phyloP scores from a whole-genome alignment of 1,284 basidiomycete genomes.

The Leccinum angustisporum region DNA sequence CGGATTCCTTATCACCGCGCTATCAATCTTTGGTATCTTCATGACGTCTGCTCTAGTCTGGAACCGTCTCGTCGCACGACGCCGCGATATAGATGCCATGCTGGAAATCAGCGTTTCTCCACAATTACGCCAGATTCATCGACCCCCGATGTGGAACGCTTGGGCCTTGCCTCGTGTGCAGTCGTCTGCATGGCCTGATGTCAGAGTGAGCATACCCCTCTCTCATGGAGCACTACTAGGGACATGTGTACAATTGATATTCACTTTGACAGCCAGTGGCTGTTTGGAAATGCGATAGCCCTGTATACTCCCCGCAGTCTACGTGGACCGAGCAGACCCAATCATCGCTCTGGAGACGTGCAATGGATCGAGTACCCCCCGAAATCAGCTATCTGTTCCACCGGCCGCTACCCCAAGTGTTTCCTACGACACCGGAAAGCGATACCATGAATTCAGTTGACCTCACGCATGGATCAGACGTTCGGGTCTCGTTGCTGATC shows the following conservation, averaged over 20 bases:
- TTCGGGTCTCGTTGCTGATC: slow-evolving; percentile 31
- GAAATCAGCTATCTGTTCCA: slow-evolving; percentile 33
- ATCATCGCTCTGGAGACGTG: slow-evolving; percentile 23
- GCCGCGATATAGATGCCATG: slow-evolving; percentile 27
- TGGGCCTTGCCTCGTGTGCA: slow-evolving; percentile 11
- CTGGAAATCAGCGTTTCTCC: slow-evolving; percentile 4
- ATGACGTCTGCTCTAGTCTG: slow-evolving; percentile 32
- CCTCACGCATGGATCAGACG: slow-evolving; percentile 20
- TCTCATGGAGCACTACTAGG: background rate
- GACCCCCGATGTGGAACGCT: slow-evolving; percentile 27
- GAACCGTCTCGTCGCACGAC: slow-evolving; percentile 33
- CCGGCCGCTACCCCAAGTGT: slow-evolving; percentile 13
- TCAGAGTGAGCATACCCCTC: slow-evolving; percentile 20
- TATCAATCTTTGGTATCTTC: slow-evolving; percentile 33
- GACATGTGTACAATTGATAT: background rate
- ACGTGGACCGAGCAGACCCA: slow-evolving; percentile 3
- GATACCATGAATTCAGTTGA: slow-evolving; percentile 3
- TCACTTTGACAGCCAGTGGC: slow-evolving; percentile 29
- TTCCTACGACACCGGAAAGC: background rate
- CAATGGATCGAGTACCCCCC: slow-evolving; percentile 20
- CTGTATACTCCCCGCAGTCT: background rate
- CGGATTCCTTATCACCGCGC: slow-evolving; percentile 32
- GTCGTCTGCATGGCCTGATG: slow-evolving; percentile 16
- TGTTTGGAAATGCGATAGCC: slow-evolving; percentile 7
- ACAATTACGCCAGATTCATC: slow-evolving; percentile 5